Conservation (phyloP, 768 basidiomycete genomes). For the Rhodotorula graminis region DNA sequence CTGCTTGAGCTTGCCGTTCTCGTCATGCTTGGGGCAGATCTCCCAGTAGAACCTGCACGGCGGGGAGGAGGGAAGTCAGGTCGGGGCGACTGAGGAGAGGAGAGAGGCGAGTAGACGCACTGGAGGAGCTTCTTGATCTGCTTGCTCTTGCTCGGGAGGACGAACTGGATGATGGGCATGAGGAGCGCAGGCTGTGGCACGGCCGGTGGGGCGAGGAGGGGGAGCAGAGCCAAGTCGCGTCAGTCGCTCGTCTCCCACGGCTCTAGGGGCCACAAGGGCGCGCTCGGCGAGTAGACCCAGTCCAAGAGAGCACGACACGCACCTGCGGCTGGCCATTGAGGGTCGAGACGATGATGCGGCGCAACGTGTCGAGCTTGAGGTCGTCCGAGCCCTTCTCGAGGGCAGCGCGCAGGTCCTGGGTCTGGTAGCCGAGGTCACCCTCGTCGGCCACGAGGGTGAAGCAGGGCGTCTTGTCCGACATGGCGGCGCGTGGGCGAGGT, state of each 20-base stretch:
- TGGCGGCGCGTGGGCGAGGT: background rate
- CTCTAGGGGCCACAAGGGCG: background rate
- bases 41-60: slow-evolving; percentile 81
- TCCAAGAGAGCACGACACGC: slow-evolving; percentile 44
- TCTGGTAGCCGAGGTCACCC: slow-evolving; percentile 16
- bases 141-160: slow-evolving; percentile 91
- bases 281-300: no score
- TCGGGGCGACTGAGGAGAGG: background rate
- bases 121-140: slow-evolving; percentile 86
- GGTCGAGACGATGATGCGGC: slow-evolving; percentile 85
- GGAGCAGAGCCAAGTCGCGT: background rate
- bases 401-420: slow-evolving; percentile 44
- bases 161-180: slow-evolving; percentile 98
- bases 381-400: slow-evolving; percentile 96
- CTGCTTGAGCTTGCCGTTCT: slow-evolving; percentile 94
- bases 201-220: no score
- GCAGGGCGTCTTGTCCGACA: slow-evolving; percentile 9
- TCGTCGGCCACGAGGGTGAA: slow-evolving; percentile 38
- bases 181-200: slow-evolving; percentile 52
- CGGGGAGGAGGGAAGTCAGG: background rate
- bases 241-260: background rate
- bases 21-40: slow-evolving; percentile 95
- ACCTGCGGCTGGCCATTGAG: slow-evolving; percentile 93
- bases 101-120: background rate
- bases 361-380: slow-evolving; percentile 90